Percentiles rank a stretch among this genome's conserved stretches.
These are phyloP conservation scores for Craspedostauros australis DNA, from an alignment of 108 stramenopile species.

Conservation along the genomic window DNA sequence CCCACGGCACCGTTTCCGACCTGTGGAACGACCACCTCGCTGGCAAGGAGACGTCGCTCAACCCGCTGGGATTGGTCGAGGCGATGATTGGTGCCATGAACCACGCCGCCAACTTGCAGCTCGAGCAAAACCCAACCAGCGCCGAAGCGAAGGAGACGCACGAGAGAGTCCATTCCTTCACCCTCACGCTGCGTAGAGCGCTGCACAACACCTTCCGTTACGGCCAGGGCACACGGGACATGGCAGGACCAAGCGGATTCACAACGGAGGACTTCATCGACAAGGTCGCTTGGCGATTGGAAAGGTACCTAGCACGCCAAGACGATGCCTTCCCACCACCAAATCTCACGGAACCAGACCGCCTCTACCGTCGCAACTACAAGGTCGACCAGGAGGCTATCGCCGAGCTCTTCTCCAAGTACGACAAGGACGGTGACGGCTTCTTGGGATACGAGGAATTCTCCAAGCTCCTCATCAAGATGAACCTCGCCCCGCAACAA, in stretches of 20 bases:
- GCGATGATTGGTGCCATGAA: slow-evolving; percentile 94
- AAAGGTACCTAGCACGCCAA: slow-evolving; percentile 75
- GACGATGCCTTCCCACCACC: slow-evolving; percentile 74
- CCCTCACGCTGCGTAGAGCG: slow-evolving; percentile 69
- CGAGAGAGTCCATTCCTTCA: slow-evolving; percentile 66
- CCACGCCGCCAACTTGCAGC: slow-evolving; percentile 81
- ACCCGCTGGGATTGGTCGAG: slow-evolving; percentile 93
- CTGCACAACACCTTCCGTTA: slow-evolving; percentile 96
- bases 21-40: slow-evolving; percentile 92
- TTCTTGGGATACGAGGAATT: slow-evolving; percentile 87
- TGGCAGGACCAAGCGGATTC: slow-evolving; percentile 90
- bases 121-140: slow-evolving; percentile 58
- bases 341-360: slow-evolving; percentile 62
- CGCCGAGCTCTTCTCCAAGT: slow-evolving; percentile 76
- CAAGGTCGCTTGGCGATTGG: slow-evolving; percentile 90
- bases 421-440: slow-evolving; percentile 87
- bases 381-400: slow-evolving; percentile 83
- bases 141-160: slow-evolving; percentile 34
- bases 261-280: slow-evolving; percentile 92
- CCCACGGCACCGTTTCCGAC: slow-evolving; percentile 95
- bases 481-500: slow-evolving; percentile 82
- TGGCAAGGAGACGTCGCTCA: slow-evolving; percentile 94
- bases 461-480: slow-evolving; percentile 83
- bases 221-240: slow-evolving; percentile 94
- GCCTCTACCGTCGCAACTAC: slow-evolving; percentile 64